phyloP scores from a whole-genome alignment of 331 rosid genomes.

The Malus hybrid region DNA sequence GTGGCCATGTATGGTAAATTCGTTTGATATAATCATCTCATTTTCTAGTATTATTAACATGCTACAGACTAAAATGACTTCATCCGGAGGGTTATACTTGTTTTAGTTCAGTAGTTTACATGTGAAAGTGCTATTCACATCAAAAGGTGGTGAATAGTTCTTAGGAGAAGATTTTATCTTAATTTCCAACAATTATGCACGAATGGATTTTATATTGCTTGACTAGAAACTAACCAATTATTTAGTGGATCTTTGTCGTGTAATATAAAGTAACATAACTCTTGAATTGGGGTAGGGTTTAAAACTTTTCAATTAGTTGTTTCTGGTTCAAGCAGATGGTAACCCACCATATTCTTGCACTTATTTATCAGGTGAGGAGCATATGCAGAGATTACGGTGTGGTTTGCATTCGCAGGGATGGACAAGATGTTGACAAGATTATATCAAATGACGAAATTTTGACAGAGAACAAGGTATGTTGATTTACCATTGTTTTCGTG shows the following conservation, averaged over 20 bases:
- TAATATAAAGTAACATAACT: not conserved
- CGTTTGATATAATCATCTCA: not conserved
- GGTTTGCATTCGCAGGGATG: conserved; percentile 75
- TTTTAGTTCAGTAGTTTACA: not conserved
- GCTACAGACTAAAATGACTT: not conserved
- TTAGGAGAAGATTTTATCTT: not conserved
- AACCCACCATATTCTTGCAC: not conserved
- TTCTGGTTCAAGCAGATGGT: not conserved
- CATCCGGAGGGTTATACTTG: not conserved
- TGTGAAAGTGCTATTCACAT: not conserved
- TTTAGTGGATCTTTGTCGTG: not conserved
- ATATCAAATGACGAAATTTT: conserved; percentile 41
- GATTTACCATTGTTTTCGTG: not conserved
- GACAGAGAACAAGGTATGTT: conserved; percentile 46
- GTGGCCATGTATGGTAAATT: not conserved
- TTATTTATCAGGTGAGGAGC: conserved; percentile 38
- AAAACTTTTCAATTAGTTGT: not conserved
- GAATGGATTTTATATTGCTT: not conserved
- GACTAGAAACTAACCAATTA: not conserved
- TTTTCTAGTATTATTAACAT: not conserved
- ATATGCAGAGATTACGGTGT: conserved; percentile 73
- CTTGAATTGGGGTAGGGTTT: not conserved
- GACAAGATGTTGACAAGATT: conserved; percentile 64
- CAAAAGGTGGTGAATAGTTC: not conserved
- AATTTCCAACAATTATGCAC: not conserved